A percentile compares a stretch with the other conserved stretches of the same genome.
phyloP scores from a whole-genome alignment of 2,329 filamentous ascomycete genomes.

The Chaetothyriales sp. region DNA sequence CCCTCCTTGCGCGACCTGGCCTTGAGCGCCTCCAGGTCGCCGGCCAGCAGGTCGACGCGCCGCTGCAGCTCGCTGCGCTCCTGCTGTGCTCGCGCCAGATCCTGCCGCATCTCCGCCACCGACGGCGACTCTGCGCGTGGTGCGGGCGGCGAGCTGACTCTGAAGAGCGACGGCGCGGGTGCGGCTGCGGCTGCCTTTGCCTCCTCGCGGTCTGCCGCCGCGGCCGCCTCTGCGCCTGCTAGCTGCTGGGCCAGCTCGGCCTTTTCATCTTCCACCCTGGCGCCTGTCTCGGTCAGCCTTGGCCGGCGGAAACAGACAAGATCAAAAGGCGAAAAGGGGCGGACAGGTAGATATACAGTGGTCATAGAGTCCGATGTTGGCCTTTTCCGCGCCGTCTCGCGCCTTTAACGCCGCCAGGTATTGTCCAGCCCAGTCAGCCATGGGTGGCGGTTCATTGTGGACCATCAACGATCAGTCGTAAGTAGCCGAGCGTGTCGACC shows the following conservation, averaged over 20 bases:
- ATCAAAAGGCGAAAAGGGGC: background rate
- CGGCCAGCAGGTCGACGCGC: constrained; percentile 47
- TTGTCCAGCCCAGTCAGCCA: constrained; percentile 66
- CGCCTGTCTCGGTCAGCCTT: constrained; percentile 5
- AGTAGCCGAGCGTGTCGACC: too few relatives aligned
- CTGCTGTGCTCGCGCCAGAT: constrained; percentile 64
- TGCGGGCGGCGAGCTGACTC: constrained; percentile 22
- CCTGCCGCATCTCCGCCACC: constrained; percentile 40
- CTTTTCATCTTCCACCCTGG: constrained; percentile 17
- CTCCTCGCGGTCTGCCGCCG: constrained; percentile 53
- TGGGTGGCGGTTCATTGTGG: constrained; percentile 18
- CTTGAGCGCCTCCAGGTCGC: constrained; percentile 52
- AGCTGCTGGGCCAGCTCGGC: constrained; percentile 11
- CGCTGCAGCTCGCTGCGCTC: constrained; percentile 55
- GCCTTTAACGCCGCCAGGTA: constrained; percentile 64
- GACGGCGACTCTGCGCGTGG: constrained; percentile 21
- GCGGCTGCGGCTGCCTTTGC: constrained; percentile 26
- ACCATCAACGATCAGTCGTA: too few relatives aligned
- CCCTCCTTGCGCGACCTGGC: constrained; percentile 46
- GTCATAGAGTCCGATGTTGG: constrained; percentile 55
- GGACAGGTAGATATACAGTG: constrained; percentile 45
- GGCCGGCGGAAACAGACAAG: background rate
- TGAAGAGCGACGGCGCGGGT: constrained; percentile 19
- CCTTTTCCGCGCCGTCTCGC: constrained; percentile 54
- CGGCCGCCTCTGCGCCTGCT: constrained; percentile 37